Base-by-base conservation (phyloP, 2,329 filamentous ascomycete genomes). In the Zalaria sp. region DNA sequence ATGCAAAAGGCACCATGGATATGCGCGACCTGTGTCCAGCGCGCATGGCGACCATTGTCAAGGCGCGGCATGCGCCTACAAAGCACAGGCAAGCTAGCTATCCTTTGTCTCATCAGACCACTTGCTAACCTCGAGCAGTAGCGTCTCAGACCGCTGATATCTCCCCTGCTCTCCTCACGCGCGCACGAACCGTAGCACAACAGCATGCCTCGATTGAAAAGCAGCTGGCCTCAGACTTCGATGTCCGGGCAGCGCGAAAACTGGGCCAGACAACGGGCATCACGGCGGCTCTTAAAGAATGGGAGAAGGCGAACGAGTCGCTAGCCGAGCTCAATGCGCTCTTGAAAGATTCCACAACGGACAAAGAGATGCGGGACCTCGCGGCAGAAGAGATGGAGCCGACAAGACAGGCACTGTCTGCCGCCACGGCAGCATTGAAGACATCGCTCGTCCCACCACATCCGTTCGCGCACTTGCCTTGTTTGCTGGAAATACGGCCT, bases 401-500 rank as follows among this genome's bases (percentile, higher is more conserved):
- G 3, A 86, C 84, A 7, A 66, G 71, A 10, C 62, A 69, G 4
- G 68, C 73, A 44, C 71, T 95, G 25, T 68, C 72, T 3, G 57
- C 63, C 0, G 72, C 93, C 26, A 77, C 78, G 0, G 71, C 71
- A 32, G 75, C 73, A 31, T 72, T 98, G 35, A 85, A 85, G 26
- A 76, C 73, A 25, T 78, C 83, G 37, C 72, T 98, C 41, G 83
- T 93, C 10, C 91, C 91, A 1, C 76, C 78, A 34, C 88, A 98
- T 58, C 84, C 88, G 3, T 98, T 95, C 57, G 85, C 85, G 28
- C 75, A 86, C 47, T 73, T 96, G 51, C 86, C 88, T 41, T 96
- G 89, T 60, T 72, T 98, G 48, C 65, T 98, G 35, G 91, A 98
- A 63, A 83, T 98, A 45, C 77, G 88, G 1, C 91, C 91, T 0